Evolutionary conservation across 2,329 filamentous ascomycete genomes (phyloP), one percentile per base, ranked within the genome.

Genomic region (Grosmannia serpens): DNA sequence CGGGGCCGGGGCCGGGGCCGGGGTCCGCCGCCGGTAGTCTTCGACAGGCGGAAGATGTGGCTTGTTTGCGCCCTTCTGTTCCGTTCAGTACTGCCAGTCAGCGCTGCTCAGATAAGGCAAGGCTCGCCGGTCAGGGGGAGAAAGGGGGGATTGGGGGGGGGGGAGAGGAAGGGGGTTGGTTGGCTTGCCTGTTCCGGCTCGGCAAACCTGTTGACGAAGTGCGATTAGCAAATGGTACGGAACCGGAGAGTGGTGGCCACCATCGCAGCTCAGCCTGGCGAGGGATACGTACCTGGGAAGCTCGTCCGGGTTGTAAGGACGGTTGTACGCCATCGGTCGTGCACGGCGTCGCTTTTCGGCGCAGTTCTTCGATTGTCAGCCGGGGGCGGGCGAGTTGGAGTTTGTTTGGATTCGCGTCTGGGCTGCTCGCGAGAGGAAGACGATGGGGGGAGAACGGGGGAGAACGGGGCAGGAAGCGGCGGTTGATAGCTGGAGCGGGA

Each of bases 241-340:
- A 13, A 20, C 22, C 5, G 13, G 41, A 13, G 41, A 38, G 20
- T 9, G 29, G 6, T 22, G 22, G 52, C 11, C 24, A 54, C 6
- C 20, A 4, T 17, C 13, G 38, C 11, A 41, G 7, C 11, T 10
- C 10, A 33, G 5, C 10, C 31, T 17, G 38, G 13, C 11, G 38
- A 41, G 15, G 38, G 8, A 7, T 13, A 38, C 86, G 75, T 80
- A 94, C 88, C 90, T 90, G 70, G 92, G 92, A 63, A 99, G 84
- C 70, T 91, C 89, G 77, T 99, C 92, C 38, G 91, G 91, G 72
- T 99, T 95, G 77, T 91, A 94, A 58, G 87, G 83, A 71, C 85
- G 85, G 75, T 95, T 95, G 80, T 97, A 97, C 59, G 92, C 92
- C 92, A 97, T 97, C 5, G 52, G 41, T 29, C 7, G 52, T 29